phyloP scores from a whole-genome alignment of 805 yeast genomes.

The Metschnikowia santaceciliae region DNA sequence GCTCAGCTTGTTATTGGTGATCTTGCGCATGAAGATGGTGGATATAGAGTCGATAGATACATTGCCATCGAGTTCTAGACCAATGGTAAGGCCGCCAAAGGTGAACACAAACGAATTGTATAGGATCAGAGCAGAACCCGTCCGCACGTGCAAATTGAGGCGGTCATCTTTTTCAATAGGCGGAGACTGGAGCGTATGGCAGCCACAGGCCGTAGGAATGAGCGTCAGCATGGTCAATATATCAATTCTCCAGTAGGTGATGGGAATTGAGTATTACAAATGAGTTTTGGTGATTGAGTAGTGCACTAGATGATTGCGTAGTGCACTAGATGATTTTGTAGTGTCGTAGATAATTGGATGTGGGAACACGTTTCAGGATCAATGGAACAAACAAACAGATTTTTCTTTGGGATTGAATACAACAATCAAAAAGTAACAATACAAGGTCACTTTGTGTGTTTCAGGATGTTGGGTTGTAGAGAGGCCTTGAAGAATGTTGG shows the following conservation, averaged over 20 bases:
- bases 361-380: too few species aligned
- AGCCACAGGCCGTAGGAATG: slow-evolving; percentile 60
- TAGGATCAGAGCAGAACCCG: slow-evolving; percentile 62
- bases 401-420: too few species aligned
- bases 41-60: slow-evolving; percentile 39
- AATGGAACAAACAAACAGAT: too few species aligned
- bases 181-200: slow-evolving; percentile 57
- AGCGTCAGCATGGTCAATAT: slow-evolving; percentile 41
- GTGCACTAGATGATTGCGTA: neutral
- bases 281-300: too few species aligned
- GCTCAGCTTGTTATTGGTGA: slow-evolving; percentile 23
- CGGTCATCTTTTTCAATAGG: slow-evolving; percentile 50
- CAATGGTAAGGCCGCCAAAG: slow-evolving; percentile 65
- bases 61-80: slow-evolving; percentile 41
- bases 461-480: neutral
- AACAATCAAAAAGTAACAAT: too few species aligned
- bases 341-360: too few species aligned
- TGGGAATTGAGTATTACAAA: too few species aligned
- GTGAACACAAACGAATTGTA: slow-evolving; percentile 59
- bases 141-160: slow-evolving; percentile 53
- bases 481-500: neutral
- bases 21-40: slow-evolving; percentile 31
- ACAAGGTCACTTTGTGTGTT: too few species aligned
- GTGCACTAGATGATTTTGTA: too few species aligned
- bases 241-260: too few species aligned